Evolutionary conservation across 192 early-diverging fungal species (phyloP), one percentile per base, ranked within the genome.

Genomic region (Phycomyces blakesleeanus): DNA sequence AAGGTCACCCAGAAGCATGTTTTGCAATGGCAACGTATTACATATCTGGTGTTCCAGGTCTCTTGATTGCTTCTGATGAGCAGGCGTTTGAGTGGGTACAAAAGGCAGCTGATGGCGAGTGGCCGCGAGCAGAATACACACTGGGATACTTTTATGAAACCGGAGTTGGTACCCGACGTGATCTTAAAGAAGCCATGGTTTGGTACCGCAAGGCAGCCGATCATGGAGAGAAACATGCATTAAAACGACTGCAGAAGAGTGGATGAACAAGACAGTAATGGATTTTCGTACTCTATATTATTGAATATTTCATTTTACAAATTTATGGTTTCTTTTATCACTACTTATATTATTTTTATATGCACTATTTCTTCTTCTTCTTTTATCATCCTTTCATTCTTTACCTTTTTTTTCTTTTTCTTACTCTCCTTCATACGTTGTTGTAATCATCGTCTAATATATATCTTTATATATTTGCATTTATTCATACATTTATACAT

Each of bases 191-290:
- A n/a, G 83, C 85, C 1, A 75, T 77, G 67, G 62, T 68, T 29
- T 85, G 80, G 80, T 85, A 85, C 64, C 78, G 84, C 63, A 80
- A 79, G 27, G 88, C 89, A 0, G 83, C 88, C 0, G 78, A 73
- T 7, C 74, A 81, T 21, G 83, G 83, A 37, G 82, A 84, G 50
- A 77, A 75, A 58, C 71, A 82, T 34, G 83, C 83, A 4, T 64
- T 68, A 24, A 69, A 80, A 44, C 68, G 81, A 38, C 50, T 82
- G 16, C 69, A 79, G 44, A 47, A 47, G 18, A 34, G 29, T 34
- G 29, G 83, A 84, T 65, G 69, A 59, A 0, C 76, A 82, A 67
- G 59, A 47, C 44, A 47, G 18, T 14, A 47, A 47, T n/a, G 44
- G 18, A 34, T 34, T 34, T 34, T 34, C 29, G n/a, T n/a, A n/a